phyloP scores from a whole-genome alignment of 768 basidiomycete species.

The Lactifluus hygrophoroides region DNA sequence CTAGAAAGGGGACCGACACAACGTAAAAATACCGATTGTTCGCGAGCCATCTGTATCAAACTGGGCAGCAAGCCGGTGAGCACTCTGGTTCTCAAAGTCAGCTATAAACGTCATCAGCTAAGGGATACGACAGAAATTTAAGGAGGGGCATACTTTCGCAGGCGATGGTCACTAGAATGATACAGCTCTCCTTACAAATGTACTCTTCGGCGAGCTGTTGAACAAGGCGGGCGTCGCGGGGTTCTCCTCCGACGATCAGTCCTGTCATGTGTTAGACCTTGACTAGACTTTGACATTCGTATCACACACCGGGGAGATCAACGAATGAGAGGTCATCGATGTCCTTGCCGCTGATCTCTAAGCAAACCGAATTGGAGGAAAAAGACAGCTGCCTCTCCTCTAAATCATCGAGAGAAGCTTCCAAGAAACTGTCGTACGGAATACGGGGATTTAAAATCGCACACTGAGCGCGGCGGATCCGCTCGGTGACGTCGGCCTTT shows the following conservation, averaged over 20 bases:
- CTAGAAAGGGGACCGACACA: not conserved
- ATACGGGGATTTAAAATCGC: conserved; percentile 55
- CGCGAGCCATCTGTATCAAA: conserved; percentile 55
- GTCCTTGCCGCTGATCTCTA: conserved; percentile 31
- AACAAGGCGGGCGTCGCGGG: conserved; percentile 53
- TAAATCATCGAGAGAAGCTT: conserved; percentile 26
- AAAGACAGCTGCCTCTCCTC: conserved; percentile 24
- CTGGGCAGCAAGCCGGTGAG: conserved; percentile 52
- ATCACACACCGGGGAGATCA: conserved; percentile 32
- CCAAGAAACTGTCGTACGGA: conserved; percentile 31
- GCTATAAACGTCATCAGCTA: conserved; percentile 37
- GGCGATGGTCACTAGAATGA: conserved; percentile 50
- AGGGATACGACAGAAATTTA: not conserved
- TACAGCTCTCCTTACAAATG: conserved; percentile 54
- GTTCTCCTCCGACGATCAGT: conserved; percentile 48
- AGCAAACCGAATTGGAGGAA: conserved; percentile 30
- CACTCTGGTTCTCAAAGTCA: conserved; percentile 75
- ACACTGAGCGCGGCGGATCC: conserved; percentile 55
- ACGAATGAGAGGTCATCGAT: conserved; percentile 35
- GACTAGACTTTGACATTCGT: not conserved
- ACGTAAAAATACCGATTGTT: conserved; percentile 51
- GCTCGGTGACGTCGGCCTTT: conserved; percentile 50
- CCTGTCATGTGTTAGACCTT: conserved; percentile 27
- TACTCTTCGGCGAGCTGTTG: conserved; percentile 48
- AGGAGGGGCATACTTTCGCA: conserved; percentile 44